Base-by-base conservation (phyloP, 129 eudicot species). In the Heracleum sosnowskyi region DNA sequence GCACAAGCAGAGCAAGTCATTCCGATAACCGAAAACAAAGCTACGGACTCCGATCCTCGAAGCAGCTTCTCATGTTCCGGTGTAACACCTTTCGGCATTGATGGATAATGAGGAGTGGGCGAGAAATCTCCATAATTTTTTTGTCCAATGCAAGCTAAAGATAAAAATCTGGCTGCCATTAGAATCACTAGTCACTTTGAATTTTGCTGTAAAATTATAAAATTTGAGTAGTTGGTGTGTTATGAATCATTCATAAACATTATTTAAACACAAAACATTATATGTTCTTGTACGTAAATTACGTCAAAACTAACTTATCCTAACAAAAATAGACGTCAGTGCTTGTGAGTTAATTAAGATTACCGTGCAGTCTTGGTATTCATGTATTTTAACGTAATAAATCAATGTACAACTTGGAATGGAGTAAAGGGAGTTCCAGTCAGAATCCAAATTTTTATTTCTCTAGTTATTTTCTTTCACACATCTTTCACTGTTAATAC, bases 1-100 rank as follows among this genome's bases (percentile, higher is more conserved):
- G 22, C 53, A 3, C 76, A 72, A 17, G 76, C 76, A 1, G 76
- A 72, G 1, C 76, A 72, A 24, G 35, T 72, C 76, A 72, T 72
- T 72, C 76, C 76, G 24, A 24, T 4, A 15, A 72, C 76, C 3
- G 49, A 72, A 11, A 40, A 39, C 76, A 72, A 4, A 11, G 35
- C 76, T 9, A 3, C 26, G 0, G 76, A 44, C 76, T 72, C 76
- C 12, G 76, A n/a, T 11, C 45, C 53, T 40, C 82, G 84, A 49
- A 76, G 77, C 53, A 72, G 0, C 51, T 72, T 72, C 49, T 72
- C 53, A 22, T 72, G 51, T 22, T 41, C 76, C 1, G 78, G 77
- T 37, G 91, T 76, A 62, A 80, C 83, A 35, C 98, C 96, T 72
- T 90, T 91, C 0, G 94, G 94, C 98, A 95, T 95, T 15, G 98